Percentiles rank a stretch among this genome's conserved stretches.
phyloP scores from a whole-genome alignment of 495 filamentous ascomycete species.

The Annulohypoxylon nitens region DNA sequence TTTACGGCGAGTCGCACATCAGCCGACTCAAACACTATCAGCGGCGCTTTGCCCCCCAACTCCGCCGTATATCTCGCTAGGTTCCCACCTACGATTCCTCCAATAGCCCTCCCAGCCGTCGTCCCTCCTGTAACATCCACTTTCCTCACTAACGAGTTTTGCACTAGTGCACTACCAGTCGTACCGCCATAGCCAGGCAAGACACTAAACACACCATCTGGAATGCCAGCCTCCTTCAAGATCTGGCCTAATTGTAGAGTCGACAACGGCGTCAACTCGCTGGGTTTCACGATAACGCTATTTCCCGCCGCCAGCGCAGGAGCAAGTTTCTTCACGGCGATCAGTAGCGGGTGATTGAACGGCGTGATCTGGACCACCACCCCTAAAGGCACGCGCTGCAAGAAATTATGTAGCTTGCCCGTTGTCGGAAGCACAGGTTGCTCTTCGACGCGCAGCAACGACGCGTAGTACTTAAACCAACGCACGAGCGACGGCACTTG shows the following conservation, averaged over 20 bases:
- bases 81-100: conserved; percentile 63
- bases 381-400: conserved; percentile 70
- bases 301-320: conserved; percentile 74
- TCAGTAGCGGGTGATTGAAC: conserved; percentile 74
- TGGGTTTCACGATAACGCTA: conserved; percentile 71
- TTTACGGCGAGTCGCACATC: conserved; percentile 67
- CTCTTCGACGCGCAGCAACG: conserved; percentile 70
- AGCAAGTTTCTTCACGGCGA: conserved; percentile 73
- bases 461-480: conserved; percentile 75
- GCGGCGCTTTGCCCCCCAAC: conserved; percentile 71
- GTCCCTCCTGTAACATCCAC: conserved; percentile 74
- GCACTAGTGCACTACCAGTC: conserved; percentile 68
- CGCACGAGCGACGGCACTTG: conserved; percentile 71
- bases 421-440: conserved; percentile 70
- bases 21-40: conserved; percentile 66
- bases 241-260: conserved; percentile 65
- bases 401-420: conserved; percentile 72
- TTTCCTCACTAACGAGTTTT: conserved; percentile 66
- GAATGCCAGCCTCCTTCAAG: conserved; percentile 67
- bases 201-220: conserved; percentile 70
- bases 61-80: conserved; percentile 70
- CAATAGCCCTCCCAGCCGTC: conserved; percentile 60
- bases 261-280: conserved; percentile 71
- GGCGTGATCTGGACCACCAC: conserved; percentile 75
- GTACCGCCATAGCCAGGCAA: conserved; percentile 66